Percentiles rank a stretch among this genome's conserved stretches.
Evolutionary conservation across 2,329 filamentous ascomycete genomes (phyloP).

Genomic region (Aureobasidium leucospermi): DNA sequence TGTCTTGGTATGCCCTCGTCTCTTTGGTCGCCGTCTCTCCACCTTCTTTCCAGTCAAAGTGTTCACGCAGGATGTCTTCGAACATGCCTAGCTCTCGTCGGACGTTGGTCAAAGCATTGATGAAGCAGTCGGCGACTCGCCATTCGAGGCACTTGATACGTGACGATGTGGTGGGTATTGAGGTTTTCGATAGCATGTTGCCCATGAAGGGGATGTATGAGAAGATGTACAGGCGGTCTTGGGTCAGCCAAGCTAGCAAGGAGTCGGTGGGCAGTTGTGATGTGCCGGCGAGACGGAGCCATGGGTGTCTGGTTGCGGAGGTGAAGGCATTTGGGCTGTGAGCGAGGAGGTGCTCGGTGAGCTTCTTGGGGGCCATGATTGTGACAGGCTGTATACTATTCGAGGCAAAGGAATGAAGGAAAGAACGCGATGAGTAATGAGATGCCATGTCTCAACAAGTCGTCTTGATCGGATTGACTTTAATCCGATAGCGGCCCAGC

Average conservation of each 20-base stretch:
- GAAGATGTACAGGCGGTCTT: conserved; percentile 65
- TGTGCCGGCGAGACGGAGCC: conserved; percentile 57
- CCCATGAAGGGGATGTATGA: conserved; percentile 63
- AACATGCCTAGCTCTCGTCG: conserved; percentile 61
- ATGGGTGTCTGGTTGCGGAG: conserved; percentile 57
- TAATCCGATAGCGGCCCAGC: neutral
- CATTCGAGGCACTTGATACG: conserved; percentile 45
- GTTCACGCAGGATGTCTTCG: conserved; percentile 38
- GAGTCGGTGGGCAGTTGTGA: conserved; percentile 51
- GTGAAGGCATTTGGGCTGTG: conserved; percentile 33
- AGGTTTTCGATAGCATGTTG: conserved; percentile 53
- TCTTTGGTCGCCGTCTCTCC: conserved; percentile 18
- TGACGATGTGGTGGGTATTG: conserved; percentile 41
- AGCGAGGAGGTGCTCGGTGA: conserved; percentile 11
- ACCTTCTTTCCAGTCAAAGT: conserved; percentile 15
- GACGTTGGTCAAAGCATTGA: conserved; percentile 59
- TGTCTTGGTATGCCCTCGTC: conserved; percentile 44
- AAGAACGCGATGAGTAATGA: neutral
- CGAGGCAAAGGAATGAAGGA: neutral
- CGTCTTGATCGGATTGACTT: neutral
- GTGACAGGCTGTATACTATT: neutral
- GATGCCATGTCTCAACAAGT: neutral
- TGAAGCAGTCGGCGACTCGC: conserved; percentile 53
- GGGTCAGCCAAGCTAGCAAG: conserved; percentile 61
- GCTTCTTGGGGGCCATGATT: neutral